Percentiles rank a stretch among this genome's conserved stretches.
Conservation (phyloP, 805 yeast species). For the Danielia oregonensis region DNA sequence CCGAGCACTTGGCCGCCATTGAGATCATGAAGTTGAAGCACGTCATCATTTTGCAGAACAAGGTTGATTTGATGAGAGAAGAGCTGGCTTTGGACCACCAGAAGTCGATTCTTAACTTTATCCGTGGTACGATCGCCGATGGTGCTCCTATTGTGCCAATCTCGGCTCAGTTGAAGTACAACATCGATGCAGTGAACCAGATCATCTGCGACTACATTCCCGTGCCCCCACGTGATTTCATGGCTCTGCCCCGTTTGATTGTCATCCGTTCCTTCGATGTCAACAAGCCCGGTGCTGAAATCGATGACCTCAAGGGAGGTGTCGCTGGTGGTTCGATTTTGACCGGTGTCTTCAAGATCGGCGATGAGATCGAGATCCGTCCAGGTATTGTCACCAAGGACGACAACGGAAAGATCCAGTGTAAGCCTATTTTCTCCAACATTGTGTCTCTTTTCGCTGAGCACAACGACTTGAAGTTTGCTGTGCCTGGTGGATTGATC, state of each 20-base stretch:
- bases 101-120: conserved; percentile 85
- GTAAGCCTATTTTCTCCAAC: conserved; percentile 92
- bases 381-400: conserved; percentile 99
- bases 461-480: conserved; percentile 95
- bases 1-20: conserved; percentile 98
- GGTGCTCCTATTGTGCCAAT: conserved; percentile 99
- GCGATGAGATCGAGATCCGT: conserved; percentile 97
- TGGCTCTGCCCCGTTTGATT: conserved; percentile 89
- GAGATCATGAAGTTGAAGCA: conserved; percentile 98
- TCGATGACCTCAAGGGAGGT: conserved; percentile 97
- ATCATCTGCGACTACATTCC: conserved; percentile 94
- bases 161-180: conserved; percentile 97
- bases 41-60: conserved; percentile 93
- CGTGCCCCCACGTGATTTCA: conserved; percentile 92
- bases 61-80: conserved; percentile 97
- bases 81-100: conserved; percentile 95
- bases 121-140: conserved; percentile 97
- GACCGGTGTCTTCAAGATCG: conserved; percentile 94
- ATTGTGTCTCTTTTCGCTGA: conserved; percentile 95
- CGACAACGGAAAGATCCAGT: conserved; percentile 81
- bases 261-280: conserved; percentile 98
- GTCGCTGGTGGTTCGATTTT: conserved; percentile 99
- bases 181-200: conserved; percentile 97
- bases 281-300: conserved; percentile 97
- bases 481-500: conserved; percentile 99